Evolutionary conservation across 2,329 filamentous ascomycete genomes (phyloP).

Genomic region (Microdochium trichocladiopsis): DNA sequence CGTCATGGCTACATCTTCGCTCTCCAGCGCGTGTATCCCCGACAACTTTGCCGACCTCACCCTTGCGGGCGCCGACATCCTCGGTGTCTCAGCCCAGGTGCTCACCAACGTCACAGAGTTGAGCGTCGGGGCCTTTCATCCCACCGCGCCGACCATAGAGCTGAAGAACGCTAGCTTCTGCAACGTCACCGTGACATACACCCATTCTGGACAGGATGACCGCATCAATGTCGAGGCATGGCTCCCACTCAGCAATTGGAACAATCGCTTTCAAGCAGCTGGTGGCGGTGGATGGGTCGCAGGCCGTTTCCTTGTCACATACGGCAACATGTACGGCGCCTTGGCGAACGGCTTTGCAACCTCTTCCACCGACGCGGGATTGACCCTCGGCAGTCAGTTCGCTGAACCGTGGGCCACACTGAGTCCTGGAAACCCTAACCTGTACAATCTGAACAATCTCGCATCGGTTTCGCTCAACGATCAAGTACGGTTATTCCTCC

Average conservation of each 20-base stretch:
- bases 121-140: not conserved
- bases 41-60: not conserved
- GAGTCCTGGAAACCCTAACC: not conserved
- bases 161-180: constrained; percentile 12
- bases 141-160: not conserved
- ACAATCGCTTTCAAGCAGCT: constrained; percentile 28
- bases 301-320: constrained; percentile 30
- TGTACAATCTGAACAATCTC: not conserved
- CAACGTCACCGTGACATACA: constrained; percentile 18
- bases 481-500: not conserved
- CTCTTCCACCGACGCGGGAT: constrained; percentile 31
- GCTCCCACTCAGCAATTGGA: constrained; percentile 15
- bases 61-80: not conserved
- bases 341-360: constrained; percentile 27
- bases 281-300: constrained; percentile 31
- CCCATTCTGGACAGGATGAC: constrained; percentile 1
- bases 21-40: not conserved
- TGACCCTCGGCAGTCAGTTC: constrained; percentile 6
- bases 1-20: not conserved
- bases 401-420: not conserved
- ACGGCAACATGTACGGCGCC: constrained; percentile 22
- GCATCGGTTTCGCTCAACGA: not conserved
- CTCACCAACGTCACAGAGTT: not conserved
- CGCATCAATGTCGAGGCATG: not conserved
- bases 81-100: not conserved